Evolutionary conservation across 805 yeast species (phyloP).

Genomic region (Saturnispora saitoi): DNA sequence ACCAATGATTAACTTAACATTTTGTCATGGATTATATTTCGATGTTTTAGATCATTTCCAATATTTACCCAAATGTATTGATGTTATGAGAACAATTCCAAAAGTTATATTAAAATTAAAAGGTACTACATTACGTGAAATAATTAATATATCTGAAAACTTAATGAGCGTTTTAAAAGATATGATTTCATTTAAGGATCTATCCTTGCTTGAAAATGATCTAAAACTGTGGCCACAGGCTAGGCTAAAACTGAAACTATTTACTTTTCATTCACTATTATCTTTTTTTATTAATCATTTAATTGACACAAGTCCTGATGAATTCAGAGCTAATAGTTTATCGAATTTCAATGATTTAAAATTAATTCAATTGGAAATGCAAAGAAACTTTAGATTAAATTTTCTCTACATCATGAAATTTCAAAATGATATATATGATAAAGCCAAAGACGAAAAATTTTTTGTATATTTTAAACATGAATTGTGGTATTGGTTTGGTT

Average conservation of each 20-base stretch:
- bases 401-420: slow-evolving; percentile 3
- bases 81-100: background rate
- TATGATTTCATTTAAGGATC: background rate
- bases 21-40: slow-evolving; percentile 9
- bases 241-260: slow-evolving; percentile 3
- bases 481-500: slow-evolving; percentile 3
- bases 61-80: background rate
- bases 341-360: background rate
- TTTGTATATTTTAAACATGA: slow-evolving; percentile 1
- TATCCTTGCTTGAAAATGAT: background rate
- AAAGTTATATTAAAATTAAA: background rate
- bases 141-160: background rate
- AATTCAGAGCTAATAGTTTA: background rate
- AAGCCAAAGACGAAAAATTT: background rate
- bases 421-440: background rate
- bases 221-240: slow-evolving; percentile 8
- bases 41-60: background rate
- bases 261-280: background rate
- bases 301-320: background rate
- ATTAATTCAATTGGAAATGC: background rate
- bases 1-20: slow-evolving; percentile 14
- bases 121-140: background rate
- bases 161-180: background rate
- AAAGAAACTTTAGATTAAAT: background rate
- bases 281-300: background rate